Evolutionary conservation across 192 early-diverging fungal genomes (phyloP).

Genomic region (Diversispora eburnea): DNA sequence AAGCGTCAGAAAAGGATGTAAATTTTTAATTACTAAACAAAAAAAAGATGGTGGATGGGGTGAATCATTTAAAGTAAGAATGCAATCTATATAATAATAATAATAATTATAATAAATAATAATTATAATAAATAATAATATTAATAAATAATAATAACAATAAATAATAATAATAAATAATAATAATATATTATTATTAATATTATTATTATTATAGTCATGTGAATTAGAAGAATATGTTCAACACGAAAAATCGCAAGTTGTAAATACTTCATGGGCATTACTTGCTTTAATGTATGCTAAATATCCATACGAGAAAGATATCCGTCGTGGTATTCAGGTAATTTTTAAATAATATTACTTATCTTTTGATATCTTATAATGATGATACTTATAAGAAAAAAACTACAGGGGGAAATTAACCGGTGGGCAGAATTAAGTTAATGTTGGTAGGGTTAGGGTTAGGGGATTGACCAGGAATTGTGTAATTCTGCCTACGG

Average conservation of each 20-base stretch:
- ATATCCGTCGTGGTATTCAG: slow-evolving; percentile 63
- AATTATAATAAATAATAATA: too few species aligned
- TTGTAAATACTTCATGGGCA: slow-evolving; percentile 89
- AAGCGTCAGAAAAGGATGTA: slow-evolving; percentile 69
- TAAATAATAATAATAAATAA: too few species aligned
- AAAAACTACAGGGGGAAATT: too few species aligned
- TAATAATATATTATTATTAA: too few species aligned
- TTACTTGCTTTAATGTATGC: slow-evolving; percentile 87
- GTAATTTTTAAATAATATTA: slow-evolving; percentile 25
- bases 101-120: too few species aligned
- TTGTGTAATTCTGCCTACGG: too few species aligned
- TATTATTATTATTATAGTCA: too few species aligned
- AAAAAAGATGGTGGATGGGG: slow-evolving; percentile 95
- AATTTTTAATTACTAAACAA: slow-evolving; percentile 90
- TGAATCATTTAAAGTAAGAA: slow-evolving; percentile 78
- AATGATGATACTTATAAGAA: not conserved
- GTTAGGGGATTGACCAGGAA: too few species aligned
- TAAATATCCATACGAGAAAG: slow-evolving; percentile 68
- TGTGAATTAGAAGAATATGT: slow-evolving; percentile 67
- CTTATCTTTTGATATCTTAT: not conserved
- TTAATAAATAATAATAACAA: too few species aligned
- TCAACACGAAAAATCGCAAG: slow-evolving; percentile 74
- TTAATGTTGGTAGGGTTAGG: too few species aligned
- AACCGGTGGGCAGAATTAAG: too few species aligned
- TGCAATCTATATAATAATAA: too few species aligned